These are phyloP conservation scores for Malbranchea zuffiana DNA, from an alignment of 2,329 filamentous ascomycete species.

Conservation along the genomic window DNA sequence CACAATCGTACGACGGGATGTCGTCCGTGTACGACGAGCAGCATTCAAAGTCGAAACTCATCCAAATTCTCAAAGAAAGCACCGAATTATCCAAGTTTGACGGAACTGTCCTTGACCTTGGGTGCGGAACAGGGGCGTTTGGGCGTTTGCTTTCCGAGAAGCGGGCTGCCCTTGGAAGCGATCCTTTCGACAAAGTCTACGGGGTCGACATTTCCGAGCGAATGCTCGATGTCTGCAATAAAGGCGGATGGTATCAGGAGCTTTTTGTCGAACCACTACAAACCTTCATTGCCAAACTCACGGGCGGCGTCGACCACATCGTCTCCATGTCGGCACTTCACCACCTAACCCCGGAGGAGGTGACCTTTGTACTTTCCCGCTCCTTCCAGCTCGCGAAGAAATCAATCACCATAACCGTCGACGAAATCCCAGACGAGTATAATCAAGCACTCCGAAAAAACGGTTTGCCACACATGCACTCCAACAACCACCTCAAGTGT, in stretches of 20 bases:
- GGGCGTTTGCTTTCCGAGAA: slow-evolving; percentile 14
- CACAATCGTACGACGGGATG: slow-evolving; percentile 5
- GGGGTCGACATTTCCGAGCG: slow-evolving; percentile 13
- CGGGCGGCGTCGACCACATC: slow-evolving; percentile 14
- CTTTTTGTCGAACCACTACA: slow-evolving; percentile 14
- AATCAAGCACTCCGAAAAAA: slow-evolving; percentile 3
- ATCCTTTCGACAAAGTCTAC: slow-evolving; percentile 4
- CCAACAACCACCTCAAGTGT: slow-evolving; percentile 6
- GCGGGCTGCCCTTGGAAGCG: slow-evolving; percentile 4
- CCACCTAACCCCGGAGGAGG: slow-evolving; percentile 14
- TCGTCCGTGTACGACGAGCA: slow-evolving; percentile 8
- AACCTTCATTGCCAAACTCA: slow-evolving; percentile 7
- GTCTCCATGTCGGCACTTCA: slow-evolving; percentile 14
- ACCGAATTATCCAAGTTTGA: slow-evolving; percentile 4
- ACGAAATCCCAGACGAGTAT: slow-evolving; percentile 15
- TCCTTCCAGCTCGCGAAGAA: slow-evolving; percentile 16
- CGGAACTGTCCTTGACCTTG: slow-evolving; percentile 17
- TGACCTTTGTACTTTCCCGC: slow-evolving; percentile 17
- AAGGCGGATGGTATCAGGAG: slow-evolving; percentile 11
- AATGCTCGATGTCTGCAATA: slow-evolving; percentile 10
- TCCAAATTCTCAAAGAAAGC: neutral
- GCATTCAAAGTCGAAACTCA: neutral
- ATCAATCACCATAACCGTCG: slow-evolving; percentile 15
- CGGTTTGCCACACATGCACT: slow-evolving; percentile 4
- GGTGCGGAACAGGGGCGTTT: slow-evolving; percentile 16